Evolutionary conservation across 2,329 filamentous ascomycete species (phyloP).

Genomic region (Aschersonia sp.): DNA sequence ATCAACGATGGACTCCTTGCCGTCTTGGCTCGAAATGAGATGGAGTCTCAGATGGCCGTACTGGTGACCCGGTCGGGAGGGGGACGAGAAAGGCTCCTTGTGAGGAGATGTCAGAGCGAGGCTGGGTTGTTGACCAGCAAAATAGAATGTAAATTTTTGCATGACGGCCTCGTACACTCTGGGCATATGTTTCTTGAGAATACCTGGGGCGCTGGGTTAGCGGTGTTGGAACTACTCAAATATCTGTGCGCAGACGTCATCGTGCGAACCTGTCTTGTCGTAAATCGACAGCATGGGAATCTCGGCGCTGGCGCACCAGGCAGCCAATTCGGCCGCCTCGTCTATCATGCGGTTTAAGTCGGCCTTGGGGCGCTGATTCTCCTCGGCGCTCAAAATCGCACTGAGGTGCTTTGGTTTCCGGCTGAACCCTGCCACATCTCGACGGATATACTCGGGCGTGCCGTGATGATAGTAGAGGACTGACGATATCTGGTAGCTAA

Average conservation of each 20-base stretch:
- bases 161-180: constrained; percentile 67
- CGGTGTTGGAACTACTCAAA: too few species aligned
- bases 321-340: constrained; percentile 80
- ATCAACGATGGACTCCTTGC: constrained; percentile 86
- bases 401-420: constrained; percentile 76
- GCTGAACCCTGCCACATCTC: constrained; percentile 63
- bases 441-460: constrained; percentile 80
- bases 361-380: constrained; percentile 52
- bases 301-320: constrained; percentile 83
- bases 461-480: constrained; percentile 91
- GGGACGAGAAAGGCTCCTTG: constrained; percentile 20
- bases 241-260: not conserved
- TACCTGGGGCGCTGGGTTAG: constrained; percentile 34
- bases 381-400: constrained; percentile 64
- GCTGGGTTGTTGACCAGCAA: constrained; percentile 58
- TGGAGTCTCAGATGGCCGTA: constrained; percentile 44
- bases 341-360: constrained; percentile 75
- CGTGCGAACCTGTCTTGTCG: constrained; percentile 63
- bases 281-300: constrained; percentile 84
- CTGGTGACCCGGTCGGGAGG: constrained; percentile 13
- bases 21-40: constrained; percentile 76
- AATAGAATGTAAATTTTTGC: constrained; percentile 74
- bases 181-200: constrained; percentile 81
- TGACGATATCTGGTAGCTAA: constrained; percentile 63
- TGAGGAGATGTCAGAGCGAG: constrained; percentile 42